Conservation (phyloP, 2,329 filamentous ascomycete genomes). For the Aureobasidium sp. region DNA sequence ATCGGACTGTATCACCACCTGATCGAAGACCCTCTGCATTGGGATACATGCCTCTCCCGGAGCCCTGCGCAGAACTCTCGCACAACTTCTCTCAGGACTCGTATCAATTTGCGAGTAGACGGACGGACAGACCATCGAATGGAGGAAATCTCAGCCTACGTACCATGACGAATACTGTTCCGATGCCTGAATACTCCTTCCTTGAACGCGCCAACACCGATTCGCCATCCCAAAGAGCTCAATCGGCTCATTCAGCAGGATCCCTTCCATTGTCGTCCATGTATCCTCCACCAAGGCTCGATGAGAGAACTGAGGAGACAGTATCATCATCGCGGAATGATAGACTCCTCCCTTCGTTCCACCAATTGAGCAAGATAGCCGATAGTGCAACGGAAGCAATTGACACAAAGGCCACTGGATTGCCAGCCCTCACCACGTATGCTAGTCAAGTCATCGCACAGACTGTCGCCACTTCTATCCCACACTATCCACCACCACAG, state of each 20-base stretch:
- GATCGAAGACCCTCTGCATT: neutral
- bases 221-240: neutral
- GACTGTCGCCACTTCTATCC: slow-evolving; percentile 20
- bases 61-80: neutral
- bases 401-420: slow-evolving; percentile 13
- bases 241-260: neutral
- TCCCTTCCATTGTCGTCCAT: neutral
- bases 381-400: slow-evolving; percentile 21
- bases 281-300: neutral
- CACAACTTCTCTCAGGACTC: neutral
- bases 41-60: neutral
- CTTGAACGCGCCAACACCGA: neutral
- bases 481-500: slow-evolving; percentile 18
- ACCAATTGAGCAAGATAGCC: slow-evolving; percentile 24
- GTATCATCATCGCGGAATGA: slow-evolving; percentile 17
- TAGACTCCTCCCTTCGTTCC: slow-evolving; percentile 25
- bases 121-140: neutral
- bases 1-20: neutral
- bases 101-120: neutral
- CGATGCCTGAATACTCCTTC: neutral
- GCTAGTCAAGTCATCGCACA: slow-evolving; percentile 20
- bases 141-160: neutral
- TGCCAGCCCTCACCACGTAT: slow-evolving; percentile 11
- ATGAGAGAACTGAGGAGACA: slow-evolving; percentile 4
- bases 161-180: neutral